phyloP scores from a whole-genome alignment of 352 stramenopile species.

The Phytophthora chlamydospora region DNA sequence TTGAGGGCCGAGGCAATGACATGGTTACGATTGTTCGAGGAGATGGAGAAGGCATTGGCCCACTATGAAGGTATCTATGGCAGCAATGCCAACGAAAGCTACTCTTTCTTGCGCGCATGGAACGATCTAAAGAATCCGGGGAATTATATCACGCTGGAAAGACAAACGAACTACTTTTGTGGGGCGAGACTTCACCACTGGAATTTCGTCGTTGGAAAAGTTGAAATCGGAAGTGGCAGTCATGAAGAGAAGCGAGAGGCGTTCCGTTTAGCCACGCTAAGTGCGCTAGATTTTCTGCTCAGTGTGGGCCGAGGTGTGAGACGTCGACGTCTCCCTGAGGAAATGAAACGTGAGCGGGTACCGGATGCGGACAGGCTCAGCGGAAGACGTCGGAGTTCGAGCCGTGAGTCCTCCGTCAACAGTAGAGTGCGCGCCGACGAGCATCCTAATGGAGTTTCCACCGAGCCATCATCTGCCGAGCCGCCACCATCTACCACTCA shows the following conservation, averaged over 20 bases:
- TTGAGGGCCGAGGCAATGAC: slow-evolving; percentile 47
- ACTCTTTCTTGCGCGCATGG: slow-evolving; percentile 62
- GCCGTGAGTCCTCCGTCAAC: slow-evolving; percentile 13
- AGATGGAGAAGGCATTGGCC: slow-evolving; percentile 39
- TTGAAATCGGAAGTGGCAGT: slow-evolving; percentile 76
- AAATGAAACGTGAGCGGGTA: slow-evolving; percentile 12
- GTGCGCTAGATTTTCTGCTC: slow-evolving; percentile 54
- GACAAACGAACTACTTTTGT: slow-evolving; percentile 57
- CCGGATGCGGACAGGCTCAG: slow-evolving; percentile 3
- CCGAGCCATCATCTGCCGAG: background rate
- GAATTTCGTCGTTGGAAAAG: slow-evolving; percentile 63
- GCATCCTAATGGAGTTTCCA: slow-evolving; percentile 5
- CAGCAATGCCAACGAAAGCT: slow-evolving; percentile 32
- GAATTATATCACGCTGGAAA: slow-evolving; percentile 42
- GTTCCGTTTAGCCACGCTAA: slow-evolving; percentile 49
- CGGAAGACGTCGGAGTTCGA: slow-evolving; percentile 21
- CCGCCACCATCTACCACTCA: background rate
- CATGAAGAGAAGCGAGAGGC: slow-evolving; percentile 57
- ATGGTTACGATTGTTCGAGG: slow-evolving; percentile 56
- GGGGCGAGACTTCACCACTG: slow-evolving; percentile 62
- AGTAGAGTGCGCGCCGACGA: slow-evolving; percentile 3
- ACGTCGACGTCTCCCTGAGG: slow-evolving; percentile 7
- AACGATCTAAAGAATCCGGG: slow-evolving; percentile 48
- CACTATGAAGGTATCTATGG: slow-evolving; percentile 24
- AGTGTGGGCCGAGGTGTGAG: slow-evolving; percentile 11